Base-by-base conservation (phyloP, 169 alveolate genomes). In the Plasmodium vivax region DNA sequence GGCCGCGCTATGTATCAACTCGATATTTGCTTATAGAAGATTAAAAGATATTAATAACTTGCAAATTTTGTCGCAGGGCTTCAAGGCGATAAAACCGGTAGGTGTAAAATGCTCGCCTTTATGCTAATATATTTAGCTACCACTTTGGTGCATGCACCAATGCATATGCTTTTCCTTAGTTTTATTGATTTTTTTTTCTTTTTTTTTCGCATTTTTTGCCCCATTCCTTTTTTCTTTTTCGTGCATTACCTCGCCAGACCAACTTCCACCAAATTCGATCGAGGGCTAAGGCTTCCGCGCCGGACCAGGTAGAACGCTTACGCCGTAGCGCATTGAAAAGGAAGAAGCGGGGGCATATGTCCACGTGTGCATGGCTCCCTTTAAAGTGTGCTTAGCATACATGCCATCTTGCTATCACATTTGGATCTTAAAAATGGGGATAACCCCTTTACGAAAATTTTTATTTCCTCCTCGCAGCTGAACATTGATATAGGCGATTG, bases 21-120 rank as follows among this genome's bases (percentile, higher is more conserved):
- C 71, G n/a, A 54, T n/a, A 41, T 77, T 85, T 34, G 80, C 93
- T 51, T 74, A 75, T 79, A 85, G 79, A 74, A 79, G 85, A 75
- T 12, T 75, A 51, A 58, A 45, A 38, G 62, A 77, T 75, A 27
- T 74, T 23, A 75, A 85, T 19, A 51, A 36, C 54, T 16, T 85
- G 54, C 43, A 85, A 1, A 75, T 83, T 14, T 51, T 75, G 8
- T 38, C 80, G 14, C 79, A 85, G 58, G 38, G 85, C 41, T 85
- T 85, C 32, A 74, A 56, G 8, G 47, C 23, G 19, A 54, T 36
- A 34, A 85, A 74, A 75, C 93, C 56, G 36, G 93, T 85, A 85
- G n/a, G 73, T 12, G 27, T 68, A 68, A 9, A 68, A 68, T 27
- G 38, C n/a, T 68, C n/a, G 16, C 38, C 77, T 27, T 68, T 30